Evolutionary conservation across 768 basidiomycete genomes (phyloP), one percentile per base, ranked within the genome.

Genomic region (Tricholoma sp.): DNA sequence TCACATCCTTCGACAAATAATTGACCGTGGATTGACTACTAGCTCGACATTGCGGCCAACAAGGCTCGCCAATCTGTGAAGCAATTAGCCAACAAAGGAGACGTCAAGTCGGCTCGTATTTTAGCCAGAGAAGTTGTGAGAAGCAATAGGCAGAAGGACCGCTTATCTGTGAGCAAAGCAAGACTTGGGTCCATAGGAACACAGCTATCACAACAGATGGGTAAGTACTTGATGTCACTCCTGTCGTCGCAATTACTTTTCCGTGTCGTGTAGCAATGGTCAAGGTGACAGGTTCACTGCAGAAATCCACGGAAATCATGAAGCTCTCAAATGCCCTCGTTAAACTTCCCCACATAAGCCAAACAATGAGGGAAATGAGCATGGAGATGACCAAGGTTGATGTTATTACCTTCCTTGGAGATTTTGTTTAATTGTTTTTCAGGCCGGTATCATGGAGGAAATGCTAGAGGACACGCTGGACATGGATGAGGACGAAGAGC

Each of bases 231-330:
- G 2, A 24, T 34, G n/a, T 52, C 15, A 37, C 53, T 6, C 10
- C 53, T 18, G 6, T 44, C 57, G 37, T 59, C 24, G 47, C 50
- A 29, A 50, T 33, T 36, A 50, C 50, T 57, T 42, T 31, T 51
- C 15, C 41, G 34, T 18, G 5, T 10, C 29, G 8, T 57, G 28
- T 62, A 98, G 97, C 97, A 0, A 90, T 98, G 88, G 72, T 87
- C 60, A 99, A 98, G 75, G 92, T 98, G 39, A 98, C 97, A 8
- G 97, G 97, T n/a, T 84, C 95, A 6, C 76, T 99, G 59, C 96
- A 98, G 73, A 97, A 94, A 72, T 97, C 94, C 6, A 94, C 96
- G 1, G 95, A 98, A 70, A 98, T 98, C 59, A 98, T 99, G 95
- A 98, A 90, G 73, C 79, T 95, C 41, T 95, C 94, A n/a, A 98